Percentiles rank a stretch among this genome's conserved stretches.
These are phyloP conservation scores for Alternaria sp. DNA, from an alignment of 2,329 filamentous ascomycete genomes.

Conservation along the genomic window DNA sequence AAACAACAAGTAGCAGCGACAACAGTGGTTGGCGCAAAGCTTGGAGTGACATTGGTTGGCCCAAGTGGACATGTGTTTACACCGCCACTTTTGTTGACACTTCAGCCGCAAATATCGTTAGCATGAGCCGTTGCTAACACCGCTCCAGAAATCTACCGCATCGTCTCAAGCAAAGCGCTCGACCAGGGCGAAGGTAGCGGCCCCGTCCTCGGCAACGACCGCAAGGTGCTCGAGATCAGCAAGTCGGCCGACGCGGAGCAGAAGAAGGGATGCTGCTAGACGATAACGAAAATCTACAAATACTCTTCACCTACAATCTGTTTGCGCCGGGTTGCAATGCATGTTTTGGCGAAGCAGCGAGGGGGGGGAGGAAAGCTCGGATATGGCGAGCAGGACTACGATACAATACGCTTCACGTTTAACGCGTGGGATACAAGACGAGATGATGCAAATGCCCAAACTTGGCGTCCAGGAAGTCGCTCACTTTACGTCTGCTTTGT, in stretches of 20 bases:
- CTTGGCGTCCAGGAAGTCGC: conserved; percentile 47
- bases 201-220: conserved; percentile 76
- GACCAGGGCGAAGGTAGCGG: conserved; percentile 86
- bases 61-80: conserved; percentile 8
- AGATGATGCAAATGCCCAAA: conserved; percentile 44
- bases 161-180: conserved; percentile 96
- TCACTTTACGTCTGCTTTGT: conserved; percentile 43
- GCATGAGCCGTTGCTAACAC: conserved; percentile 13
- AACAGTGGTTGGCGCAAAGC: neutral
- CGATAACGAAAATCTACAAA: conserved; percentile 14
- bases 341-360: conserved; percentile 11
- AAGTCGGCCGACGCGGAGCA: conserved; percentile 81
- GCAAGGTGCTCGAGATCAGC: conserved; percentile 84
- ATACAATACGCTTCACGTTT: conserved; percentile 23
- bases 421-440: conserved; percentile 25
- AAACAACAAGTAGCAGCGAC: neutral
- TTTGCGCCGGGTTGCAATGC: conserved; percentile 23
- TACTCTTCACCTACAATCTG: conserved; percentile 24
- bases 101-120: neutral
- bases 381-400: conserved; percentile 17
- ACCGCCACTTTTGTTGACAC: conserved; percentile 22
- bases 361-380: conserved; percentile 2
- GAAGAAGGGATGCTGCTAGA: conserved; percentile 84
- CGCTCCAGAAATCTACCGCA: conserved; percentile 92
- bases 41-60: neutral